Conservation (phyloP, 352 stramenopile species). For the Phytophthora palmivora region DNA sequence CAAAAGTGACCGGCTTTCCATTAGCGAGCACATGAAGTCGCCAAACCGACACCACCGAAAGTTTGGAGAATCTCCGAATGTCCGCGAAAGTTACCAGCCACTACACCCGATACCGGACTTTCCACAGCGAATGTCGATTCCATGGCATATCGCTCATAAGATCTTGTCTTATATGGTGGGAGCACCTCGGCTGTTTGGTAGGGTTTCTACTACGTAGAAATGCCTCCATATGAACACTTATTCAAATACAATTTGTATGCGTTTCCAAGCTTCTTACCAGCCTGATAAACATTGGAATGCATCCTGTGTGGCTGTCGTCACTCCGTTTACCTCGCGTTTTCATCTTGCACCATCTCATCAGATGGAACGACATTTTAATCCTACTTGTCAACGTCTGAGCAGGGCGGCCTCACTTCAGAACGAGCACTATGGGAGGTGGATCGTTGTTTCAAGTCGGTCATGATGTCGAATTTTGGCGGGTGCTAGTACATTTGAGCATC, state of each 20-base stretch:
- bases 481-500: constrained; percentile 54
- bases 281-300: constrained; percentile 7
- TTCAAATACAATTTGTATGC: not conserved
- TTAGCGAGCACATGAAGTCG: constrained; percentile 32
- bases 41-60: constrained; percentile 24
- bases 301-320: constrained; percentile 26
- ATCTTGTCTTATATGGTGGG: not conserved
- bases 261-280: not conserved
- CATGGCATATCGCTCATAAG: constrained; percentile 7
- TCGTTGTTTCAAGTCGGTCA: constrained; percentile 64
- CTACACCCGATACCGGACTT: not conserved
- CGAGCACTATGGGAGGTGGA: constrained; percentile 25
- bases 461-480: constrained; percentile 58
- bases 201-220: constrained; percentile 8
- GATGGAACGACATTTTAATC: constrained; percentile 21
- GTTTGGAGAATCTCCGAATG: constrained; percentile 20
- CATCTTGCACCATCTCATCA: constrained; percentile 21
- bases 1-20: constrained; percentile 14
- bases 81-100: not conserved
- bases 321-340: constrained; percentile 14
- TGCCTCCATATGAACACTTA: not conserved
- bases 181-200: constrained; percentile 5
- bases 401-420: constrained; percentile 26
- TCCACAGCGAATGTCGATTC: constrained; percentile 5
- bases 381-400: constrained; percentile 6